These are phyloP conservation scores for Cicer yamashitae DNA, from an alignment of 306 rosid genomes.

Conservation along the genomic window DNA sequence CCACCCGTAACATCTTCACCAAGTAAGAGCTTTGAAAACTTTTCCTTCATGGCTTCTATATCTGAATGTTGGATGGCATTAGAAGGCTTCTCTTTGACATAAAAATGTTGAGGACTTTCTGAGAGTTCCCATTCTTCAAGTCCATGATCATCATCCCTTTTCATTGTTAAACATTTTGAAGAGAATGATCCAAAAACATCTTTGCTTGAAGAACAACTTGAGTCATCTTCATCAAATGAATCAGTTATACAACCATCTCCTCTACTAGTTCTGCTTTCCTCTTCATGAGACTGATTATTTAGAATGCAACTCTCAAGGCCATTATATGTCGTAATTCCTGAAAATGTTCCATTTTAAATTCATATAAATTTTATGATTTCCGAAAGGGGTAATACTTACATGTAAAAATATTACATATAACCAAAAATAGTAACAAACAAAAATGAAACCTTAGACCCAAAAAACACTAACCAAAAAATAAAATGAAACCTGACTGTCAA, in stretches of 20 bases:
- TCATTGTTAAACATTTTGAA: slow-evolving; percentile 73
- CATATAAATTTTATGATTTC: slow-evolving; percentile 6
- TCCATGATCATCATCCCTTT: slow-evolving; percentile 66
- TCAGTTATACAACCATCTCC: slow-evolving; percentile 85
- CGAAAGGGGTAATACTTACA: slow-evolving; percentile 7
- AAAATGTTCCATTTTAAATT: slow-evolving; percentile 44
- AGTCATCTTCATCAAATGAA: slow-evolving; percentile 72
- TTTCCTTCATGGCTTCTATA: slow-evolving; percentile 85
- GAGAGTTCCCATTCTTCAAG: slow-evolving; percentile 76
- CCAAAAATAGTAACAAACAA: slow-evolving; percentile 11
- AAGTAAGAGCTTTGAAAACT: slow-evolving; percentile 74
- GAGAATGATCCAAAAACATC: slow-evolving; percentile 84
- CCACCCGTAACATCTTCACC: slow-evolving; percentile 97
- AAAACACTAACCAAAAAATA: slow-evolving; percentile 2
- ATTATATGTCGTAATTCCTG: slow-evolving; percentile 87
- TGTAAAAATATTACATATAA: slow-evolving; percentile 20
- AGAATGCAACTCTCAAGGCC: slow-evolving; percentile 92
- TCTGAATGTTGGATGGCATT: slow-evolving; percentile 61
- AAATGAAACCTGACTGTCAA: slow-evolving; percentile 41
- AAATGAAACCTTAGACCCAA: slow-evolving; percentile 3
- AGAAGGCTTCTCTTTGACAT: slow-evolving; percentile 66
- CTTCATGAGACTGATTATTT: slow-evolving; percentile 66
- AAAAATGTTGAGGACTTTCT: slow-evolving; percentile 64
- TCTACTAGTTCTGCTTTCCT: slow-evolving; percentile 79
- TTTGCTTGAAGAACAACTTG: slow-evolving; percentile 87